Conservation (phyloP, 495 filamentous ascomycete genomes). For the Penicillium taxi region DNA sequence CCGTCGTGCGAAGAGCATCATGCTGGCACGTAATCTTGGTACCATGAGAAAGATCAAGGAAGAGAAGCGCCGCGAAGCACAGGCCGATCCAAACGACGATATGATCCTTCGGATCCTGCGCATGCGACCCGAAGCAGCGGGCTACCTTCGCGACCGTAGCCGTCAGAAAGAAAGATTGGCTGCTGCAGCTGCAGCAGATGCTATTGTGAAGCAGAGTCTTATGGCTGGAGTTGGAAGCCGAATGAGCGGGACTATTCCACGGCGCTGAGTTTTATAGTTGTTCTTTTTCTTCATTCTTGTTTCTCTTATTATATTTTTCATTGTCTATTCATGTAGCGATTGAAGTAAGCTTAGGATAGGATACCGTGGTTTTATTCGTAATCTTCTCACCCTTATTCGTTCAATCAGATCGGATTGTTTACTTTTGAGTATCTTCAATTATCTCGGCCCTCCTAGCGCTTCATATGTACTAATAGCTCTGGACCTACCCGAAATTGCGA, state of each 20-base stretch:
- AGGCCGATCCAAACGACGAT: constrained; percentile 95
- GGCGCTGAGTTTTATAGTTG: constrained; percentile 19
- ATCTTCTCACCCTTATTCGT: neutral
- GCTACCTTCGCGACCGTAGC: constrained; percentile 82
- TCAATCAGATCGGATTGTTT: too few relatives aligned
- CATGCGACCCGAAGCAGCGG: constrained; percentile 90
- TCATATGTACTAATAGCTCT: too few relatives aligned
- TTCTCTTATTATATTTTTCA: constrained; percentile 3
- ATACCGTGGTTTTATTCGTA: too few relatives aligned
- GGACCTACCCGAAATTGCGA: too few relatives aligned
- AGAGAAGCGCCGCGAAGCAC: constrained; percentile 88
- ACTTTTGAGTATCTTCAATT: too few relatives aligned
- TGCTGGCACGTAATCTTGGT: constrained; percentile 88
- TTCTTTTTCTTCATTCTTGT: constrained; percentile 10
- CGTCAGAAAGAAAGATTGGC: constrained; percentile 91
- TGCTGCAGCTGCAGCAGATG: constrained; percentile 80
- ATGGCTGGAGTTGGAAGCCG: constrained; percentile 56
- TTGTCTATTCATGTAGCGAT: too few relatives aligned
- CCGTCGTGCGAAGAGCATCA: constrained; percentile 81
- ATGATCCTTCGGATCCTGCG: constrained; percentile 94
- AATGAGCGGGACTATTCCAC: constrained; percentile 50
- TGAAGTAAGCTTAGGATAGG: too few relatives aligned
- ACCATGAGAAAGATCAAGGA: constrained; percentile 95
- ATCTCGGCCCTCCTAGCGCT: too few relatives aligned
- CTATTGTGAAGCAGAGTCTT: constrained; percentile 91